phyloP scores from a whole-genome alignment of 352 stramenopile genomes.

The Phytophthora meadii region DNA sequence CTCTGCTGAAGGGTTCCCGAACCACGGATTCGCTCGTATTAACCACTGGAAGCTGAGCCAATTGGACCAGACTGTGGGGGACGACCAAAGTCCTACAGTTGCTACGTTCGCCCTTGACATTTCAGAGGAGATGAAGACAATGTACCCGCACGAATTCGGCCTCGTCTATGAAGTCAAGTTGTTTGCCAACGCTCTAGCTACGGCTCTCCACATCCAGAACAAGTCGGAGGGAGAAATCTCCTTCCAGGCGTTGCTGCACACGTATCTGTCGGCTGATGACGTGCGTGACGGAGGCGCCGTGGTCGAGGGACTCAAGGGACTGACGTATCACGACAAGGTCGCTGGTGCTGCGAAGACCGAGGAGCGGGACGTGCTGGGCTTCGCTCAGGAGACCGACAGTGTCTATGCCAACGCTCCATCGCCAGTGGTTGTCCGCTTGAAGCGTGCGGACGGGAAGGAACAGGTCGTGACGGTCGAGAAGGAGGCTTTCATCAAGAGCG shows the following conservation, averaged over 20 bases:
- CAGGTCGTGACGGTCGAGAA: conserved; percentile 84
- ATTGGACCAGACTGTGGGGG: conserved; percentile 46
- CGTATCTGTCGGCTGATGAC: conserved; percentile 91
- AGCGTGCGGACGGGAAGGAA: conserved; percentile 48
- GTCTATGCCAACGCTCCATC: conserved; percentile 85
- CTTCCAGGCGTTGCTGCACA: conserved; percentile 96
- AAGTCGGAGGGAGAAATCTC: conserved; percentile 79
- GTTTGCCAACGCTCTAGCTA: conserved; percentile 79
- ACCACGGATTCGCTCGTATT: conserved; percentile 95
- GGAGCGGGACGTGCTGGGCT: conserved; percentile 63
- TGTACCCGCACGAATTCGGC: conserved; percentile 82
- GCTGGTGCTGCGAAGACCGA: conserved; percentile 63
- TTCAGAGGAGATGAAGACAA: conserved; percentile 48
- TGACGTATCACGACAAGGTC: conserved; percentile 92
- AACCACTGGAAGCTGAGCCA: conserved; percentile 70
- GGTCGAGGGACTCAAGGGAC: conserved; percentile 89
- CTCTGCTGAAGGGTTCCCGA: conserved; percentile 81
- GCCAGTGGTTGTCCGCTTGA: conserved; percentile 72
- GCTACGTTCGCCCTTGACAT: conserved; percentile 71
- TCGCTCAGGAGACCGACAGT: conserved; percentile 88
- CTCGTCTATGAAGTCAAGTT: conserved; percentile 92
- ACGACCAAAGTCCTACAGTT: conserved; percentile 53
- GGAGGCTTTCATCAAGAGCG: conserved; percentile 60
- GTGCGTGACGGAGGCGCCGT: conserved; percentile 59
- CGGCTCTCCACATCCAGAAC: conserved; percentile 92